phyloP scores from a whole-genome alignment of 768 basidiomycete genomes.

The Russula sp. region DNA sequence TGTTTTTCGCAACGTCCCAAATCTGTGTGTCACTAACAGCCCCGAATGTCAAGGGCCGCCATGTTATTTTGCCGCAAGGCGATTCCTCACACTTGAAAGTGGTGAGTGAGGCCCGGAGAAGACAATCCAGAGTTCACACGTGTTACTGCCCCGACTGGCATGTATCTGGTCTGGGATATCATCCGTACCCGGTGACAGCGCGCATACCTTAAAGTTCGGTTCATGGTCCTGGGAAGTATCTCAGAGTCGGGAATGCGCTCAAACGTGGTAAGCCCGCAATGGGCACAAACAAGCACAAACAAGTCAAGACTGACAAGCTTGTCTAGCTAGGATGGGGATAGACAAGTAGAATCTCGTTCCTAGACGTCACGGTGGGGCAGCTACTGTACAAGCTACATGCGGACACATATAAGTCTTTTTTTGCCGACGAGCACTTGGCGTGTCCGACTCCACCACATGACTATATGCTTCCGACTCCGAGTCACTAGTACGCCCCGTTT shows the following conservation, averaged over 20 bases:
- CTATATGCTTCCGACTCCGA: neutral
- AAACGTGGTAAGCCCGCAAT: neutral
- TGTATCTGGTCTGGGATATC: neutral
- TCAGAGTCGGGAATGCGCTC: too few species aligned
- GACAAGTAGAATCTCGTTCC: too few species aligned
- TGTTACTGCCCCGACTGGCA: neutral
- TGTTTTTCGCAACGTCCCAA: neutral
- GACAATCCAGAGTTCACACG: neutral
- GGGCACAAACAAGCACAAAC: neutral
- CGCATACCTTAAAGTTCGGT: neutral
- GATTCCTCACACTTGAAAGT: neutral
- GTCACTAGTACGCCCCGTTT: too few species aligned
- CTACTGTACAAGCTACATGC: neutral
- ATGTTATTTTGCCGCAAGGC: too few species aligned
- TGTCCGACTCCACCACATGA: neutral
- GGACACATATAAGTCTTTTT: too few species aligned
- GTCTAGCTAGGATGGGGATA: too few species aligned
- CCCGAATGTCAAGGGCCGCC: neutral
- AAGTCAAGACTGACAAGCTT: too few species aligned
- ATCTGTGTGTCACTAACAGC: neutral
- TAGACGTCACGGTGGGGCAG: too few species aligned
- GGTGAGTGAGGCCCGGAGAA: neutral
- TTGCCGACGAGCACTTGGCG: neutral
- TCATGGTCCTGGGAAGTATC: neutral
- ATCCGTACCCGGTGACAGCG: neutral